phyloP scores from a whole-genome alignment of 495 filamentous ascomycete genomes.

The Amorphotheca resinae region DNA sequence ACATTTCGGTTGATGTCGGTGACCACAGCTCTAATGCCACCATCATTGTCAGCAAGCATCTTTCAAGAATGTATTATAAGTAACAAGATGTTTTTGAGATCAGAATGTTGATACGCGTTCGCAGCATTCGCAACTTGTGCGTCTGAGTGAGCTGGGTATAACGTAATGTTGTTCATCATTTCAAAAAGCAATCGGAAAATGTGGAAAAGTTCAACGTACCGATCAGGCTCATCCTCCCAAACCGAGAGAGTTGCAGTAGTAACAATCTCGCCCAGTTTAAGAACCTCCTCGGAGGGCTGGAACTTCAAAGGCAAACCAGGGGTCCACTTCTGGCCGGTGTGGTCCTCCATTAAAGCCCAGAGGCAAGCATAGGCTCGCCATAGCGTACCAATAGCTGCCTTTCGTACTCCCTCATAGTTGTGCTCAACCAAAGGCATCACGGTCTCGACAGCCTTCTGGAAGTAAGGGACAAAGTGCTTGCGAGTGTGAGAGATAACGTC shows the following conservation, averaged over 20 bases:
- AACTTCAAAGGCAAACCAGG: conserved; percentile 75
- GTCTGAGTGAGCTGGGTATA: conserved; percentile 99
- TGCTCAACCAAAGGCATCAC: conserved; percentile 74
- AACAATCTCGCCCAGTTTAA: conserved; percentile 79
- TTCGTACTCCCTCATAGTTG: conserved; percentile 84
- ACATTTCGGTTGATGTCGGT: conserved; percentile 93
- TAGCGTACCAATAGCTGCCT: conserved; percentile 76
- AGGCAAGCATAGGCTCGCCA: conserved; percentile 91
- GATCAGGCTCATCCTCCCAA: conserved; percentile 83
- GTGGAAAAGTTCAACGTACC: conserved; percentile 46
- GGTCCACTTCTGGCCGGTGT: conserved; percentile 70
- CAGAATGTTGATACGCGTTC: conserved; percentile 61
- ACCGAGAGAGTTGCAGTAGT: conserved; percentile 70
- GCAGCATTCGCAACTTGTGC: conserved; percentile 73
- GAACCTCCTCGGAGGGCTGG: conserved; percentile 59
- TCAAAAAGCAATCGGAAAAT: conserved; percentile 7
- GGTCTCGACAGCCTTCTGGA: conserved; percentile 79
- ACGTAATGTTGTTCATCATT: conserved; percentile 86
- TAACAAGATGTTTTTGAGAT: conserved; percentile 8
- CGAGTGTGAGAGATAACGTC: conserved; percentile 82
- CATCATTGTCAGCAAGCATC: conserved; percentile 25
- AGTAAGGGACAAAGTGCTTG: conserved; percentile 66
- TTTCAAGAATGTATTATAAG: conserved; percentile 1
- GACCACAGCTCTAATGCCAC: conserved; percentile 56
- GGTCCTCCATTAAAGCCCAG: conserved; percentile 73